Conservation (phyloP, 768 basidiomycete genomes). For the Trametes meyenii region DNA sequence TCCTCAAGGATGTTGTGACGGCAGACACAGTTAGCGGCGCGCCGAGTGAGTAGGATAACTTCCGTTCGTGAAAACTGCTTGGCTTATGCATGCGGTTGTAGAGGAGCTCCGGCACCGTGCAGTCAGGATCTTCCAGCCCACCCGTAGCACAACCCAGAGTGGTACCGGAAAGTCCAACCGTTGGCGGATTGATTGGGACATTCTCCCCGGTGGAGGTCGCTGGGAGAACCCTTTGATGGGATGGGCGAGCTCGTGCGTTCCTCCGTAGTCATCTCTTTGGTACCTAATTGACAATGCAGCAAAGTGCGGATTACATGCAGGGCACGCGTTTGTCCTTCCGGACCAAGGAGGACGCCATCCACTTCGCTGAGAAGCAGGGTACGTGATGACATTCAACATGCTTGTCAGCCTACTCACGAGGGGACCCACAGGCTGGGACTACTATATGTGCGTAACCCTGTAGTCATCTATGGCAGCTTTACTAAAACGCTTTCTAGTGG, state of each 20-base stretch:
- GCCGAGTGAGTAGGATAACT: conserved; percentile 56
- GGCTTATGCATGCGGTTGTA: conserved; percentile 32
- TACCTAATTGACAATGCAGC: neutral
- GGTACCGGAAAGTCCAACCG: conserved; percentile 82
- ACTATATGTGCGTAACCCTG: conserved; percentile 68
- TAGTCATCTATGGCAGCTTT: conserved; percentile 15
- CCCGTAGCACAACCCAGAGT: conserved; percentile 94
- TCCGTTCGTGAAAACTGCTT: conserved; percentile 3
- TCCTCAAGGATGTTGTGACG: conserved; percentile 59
- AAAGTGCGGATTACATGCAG: conserved; percentile 94
- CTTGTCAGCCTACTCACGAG: neutral
- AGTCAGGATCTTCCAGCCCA: conserved; percentile 91
- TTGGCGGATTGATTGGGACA: conserved; percentile 96
- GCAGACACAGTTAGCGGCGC: conserved; percentile 88
- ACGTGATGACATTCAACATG: conserved; percentile 18
- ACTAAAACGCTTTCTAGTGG: neutral
- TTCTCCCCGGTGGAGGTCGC: conserved; percentile 82
- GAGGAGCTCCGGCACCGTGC: conserved; percentile 84
- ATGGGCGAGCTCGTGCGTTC: conserved; percentile 89
- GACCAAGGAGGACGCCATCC: conserved; percentile 87
- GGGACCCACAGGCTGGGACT: conserved; percentile 79
- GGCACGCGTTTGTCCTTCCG: conserved; percentile 83
- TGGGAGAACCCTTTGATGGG: conserved; percentile 99
- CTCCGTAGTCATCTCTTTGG: neutral
- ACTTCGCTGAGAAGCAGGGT: conserved; percentile 98